Evolutionary conservation across 2,329 filamentous ascomycete genomes (phyloP).

Genomic region (Elsinoe australis): DNA sequence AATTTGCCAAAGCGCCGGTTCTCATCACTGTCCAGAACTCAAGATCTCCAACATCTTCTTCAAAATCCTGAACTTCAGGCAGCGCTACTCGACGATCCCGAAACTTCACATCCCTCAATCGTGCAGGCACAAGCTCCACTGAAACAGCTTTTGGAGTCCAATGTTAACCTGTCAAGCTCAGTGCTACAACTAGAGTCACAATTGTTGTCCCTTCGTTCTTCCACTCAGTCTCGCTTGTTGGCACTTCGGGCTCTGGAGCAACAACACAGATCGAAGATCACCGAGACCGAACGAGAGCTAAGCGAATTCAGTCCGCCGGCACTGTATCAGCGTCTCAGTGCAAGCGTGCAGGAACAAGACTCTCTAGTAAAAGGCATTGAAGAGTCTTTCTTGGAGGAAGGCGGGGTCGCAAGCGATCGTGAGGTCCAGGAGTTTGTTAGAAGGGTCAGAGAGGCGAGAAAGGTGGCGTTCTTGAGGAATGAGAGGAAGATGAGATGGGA

Average conservation of each 20-base stretch:
- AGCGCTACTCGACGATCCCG: constrained; percentile 61
- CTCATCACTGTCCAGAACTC: too few relatives aligned
- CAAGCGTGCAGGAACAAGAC: constrained; percentile 75
- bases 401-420: constrained; percentile 59
- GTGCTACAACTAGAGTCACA: constrained; percentile 54
- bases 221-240: constrained; percentile 72
- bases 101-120: constrained; percentile 65
- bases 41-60: constrained; percentile 66
- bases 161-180: constrained; percentile 60
- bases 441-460: constrained; percentile 70
- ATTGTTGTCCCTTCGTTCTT: constrained; percentile 54
- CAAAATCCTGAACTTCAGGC: constrained; percentile 58
- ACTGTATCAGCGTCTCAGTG: constrained; percentile 72
- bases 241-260: constrained; percentile 79
- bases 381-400: constrained; percentile 79
- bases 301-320: constrained; percentile 78
- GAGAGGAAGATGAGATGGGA: constrained; percentile 94
- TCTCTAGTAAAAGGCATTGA: constrained; percentile 72
- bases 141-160: constrained; percentile 57
- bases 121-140: constrained; percentile 58
- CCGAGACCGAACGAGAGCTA: constrained; percentile 78
- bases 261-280: constrained; percentile 84
- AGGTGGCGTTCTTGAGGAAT: constrained; percentile 67
- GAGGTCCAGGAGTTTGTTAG: constrained; percentile 81
- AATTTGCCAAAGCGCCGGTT: too few relatives aligned